Evolutionary conservation across 176 grass and related monocot genomes (phyloP).

Genomic region (Musa troglodytarum): DNA sequence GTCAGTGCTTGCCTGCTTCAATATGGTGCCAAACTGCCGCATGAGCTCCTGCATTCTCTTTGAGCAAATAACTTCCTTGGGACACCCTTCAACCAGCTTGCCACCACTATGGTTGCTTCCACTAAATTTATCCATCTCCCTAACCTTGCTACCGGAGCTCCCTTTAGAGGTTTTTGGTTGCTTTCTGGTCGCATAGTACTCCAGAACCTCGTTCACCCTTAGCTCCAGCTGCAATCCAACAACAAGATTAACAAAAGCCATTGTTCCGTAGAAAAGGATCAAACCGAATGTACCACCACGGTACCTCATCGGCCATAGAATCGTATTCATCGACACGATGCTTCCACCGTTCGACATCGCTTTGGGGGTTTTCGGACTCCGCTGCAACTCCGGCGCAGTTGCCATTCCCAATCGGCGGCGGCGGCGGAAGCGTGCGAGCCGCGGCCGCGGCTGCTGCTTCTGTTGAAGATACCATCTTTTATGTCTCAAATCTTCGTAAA

Average conservation of each 20-base stretch:
- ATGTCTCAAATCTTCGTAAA: background rate
- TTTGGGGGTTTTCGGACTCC: background rate
- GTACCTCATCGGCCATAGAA: background rate
- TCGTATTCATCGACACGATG: constrained; percentile 5
- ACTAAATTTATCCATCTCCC: constrained; percentile 19
- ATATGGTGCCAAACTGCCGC: constrained; percentile 49
- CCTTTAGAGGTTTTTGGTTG: constrained; percentile 23
- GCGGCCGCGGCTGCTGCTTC: background rate
- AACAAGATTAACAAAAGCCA: background rate
- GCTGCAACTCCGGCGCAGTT: background rate
- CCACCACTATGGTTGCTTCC: constrained; percentile 14
- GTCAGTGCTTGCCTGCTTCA: constrained; percentile 50
- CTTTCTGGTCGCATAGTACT: constrained; percentile 44
- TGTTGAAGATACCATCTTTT: background rate
- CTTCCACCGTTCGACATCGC: background rate
- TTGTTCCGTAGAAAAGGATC: background rate
- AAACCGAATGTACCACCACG: no score
- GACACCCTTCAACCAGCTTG: constrained; percentile 2
- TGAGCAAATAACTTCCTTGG: constrained; percentile 27
- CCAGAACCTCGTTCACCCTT: constrained; percentile 44
- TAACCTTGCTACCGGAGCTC: constrained; percentile 11
- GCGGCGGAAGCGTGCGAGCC: background rate
- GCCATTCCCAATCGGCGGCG: background rate
- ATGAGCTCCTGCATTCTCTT: constrained; percentile 65
- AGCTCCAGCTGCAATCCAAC: constrained; percentile 50